phyloP scores from a whole-genome alignment of 2,329 filamentous ascomycete genomes.

The Botrytis porri region DNA sequence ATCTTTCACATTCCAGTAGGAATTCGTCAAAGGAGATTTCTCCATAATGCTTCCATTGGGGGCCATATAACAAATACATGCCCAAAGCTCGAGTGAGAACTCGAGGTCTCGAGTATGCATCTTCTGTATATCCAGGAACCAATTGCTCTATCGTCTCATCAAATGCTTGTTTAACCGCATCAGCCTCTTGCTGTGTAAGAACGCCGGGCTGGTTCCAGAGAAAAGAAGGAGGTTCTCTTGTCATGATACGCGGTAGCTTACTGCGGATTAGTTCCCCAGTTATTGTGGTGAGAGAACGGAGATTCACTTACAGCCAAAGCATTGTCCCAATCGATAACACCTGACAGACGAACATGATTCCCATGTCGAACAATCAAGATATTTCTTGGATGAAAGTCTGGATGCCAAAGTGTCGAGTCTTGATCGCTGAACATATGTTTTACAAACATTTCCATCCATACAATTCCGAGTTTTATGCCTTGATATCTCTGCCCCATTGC shows the following conservation, averaged over 20 bases:
- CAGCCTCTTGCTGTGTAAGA: background rate
- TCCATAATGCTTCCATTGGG: background rate
- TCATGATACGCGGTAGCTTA: constrained; percentile 3
- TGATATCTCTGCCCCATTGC: background rate
- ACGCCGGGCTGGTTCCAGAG: background rate
- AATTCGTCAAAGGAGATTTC: background rate
- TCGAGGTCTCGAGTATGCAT: background rate
- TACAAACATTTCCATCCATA: fast-evolving
- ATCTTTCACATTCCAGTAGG: background rate
- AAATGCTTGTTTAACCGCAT: background rate
- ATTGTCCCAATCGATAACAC: background rate
- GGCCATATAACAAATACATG: background rate
- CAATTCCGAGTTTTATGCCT: background rate
- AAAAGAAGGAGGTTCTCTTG: background rate
- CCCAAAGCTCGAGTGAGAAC: background rate
- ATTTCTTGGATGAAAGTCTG: constrained; percentile 1
- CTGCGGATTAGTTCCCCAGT: background rate
- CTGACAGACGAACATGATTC: background rate
- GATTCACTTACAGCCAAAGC: background rate
- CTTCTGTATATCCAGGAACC: background rate
- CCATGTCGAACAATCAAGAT: background rate
- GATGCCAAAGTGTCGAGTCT: background rate
- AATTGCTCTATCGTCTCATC: background rate
- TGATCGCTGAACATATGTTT: background rate
- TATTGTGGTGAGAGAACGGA: background rate